Conservation (phyloP, 192 early-diverging fungal species). For the Coemansia furcata region DNA sequence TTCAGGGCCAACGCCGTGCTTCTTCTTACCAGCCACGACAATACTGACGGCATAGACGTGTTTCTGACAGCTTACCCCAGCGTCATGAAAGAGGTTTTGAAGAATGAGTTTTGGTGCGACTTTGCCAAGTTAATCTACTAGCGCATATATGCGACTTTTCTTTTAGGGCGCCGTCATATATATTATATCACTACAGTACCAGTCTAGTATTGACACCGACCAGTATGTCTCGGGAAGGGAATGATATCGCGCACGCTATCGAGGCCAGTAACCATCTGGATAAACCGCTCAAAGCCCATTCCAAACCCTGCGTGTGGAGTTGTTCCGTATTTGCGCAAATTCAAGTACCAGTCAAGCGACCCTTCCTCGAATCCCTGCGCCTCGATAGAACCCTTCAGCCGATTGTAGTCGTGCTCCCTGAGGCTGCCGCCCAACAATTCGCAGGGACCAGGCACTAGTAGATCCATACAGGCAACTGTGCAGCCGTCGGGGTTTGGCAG, state of each 20-base stretch:
- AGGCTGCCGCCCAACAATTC: constrained; percentile 84
- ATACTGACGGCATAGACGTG: constrained; percentile 40
- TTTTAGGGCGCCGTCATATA: neutral
- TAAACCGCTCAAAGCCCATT: constrained; percentile 82
- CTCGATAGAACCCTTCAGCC: constrained; percentile 56
- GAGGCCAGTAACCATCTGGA: constrained; percentile 75
- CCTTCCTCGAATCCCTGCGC: constrained; percentile 58
- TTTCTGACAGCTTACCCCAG: constrained; percentile 38
- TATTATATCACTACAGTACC: neutral
- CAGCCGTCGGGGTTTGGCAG: constrained; percentile 54
- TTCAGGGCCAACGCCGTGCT: constrained; percentile 42
- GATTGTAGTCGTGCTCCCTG: constrained; percentile 67
- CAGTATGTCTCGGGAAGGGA: constrained; percentile 57
- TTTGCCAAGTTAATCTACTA: constrained; percentile 37
- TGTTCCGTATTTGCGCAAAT: constrained; percentile 77
- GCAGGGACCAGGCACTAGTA: constrained; percentile 80
- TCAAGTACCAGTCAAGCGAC: constrained; percentile 82
- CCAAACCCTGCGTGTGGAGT: constrained; percentile 90
- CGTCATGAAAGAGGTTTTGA: constrained; percentile 43
- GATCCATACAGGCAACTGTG: constrained; percentile 80
- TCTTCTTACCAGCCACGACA: constrained; percentile 25
- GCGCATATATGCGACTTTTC: neutral
- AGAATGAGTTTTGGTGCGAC: constrained; percentile 42
- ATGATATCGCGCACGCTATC: constrained; percentile 77
- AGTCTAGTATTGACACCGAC: constrained; percentile 56